Base-by-base conservation (phyloP, 345 rosid species). In the Rubroshorea leprosula region DNA sequence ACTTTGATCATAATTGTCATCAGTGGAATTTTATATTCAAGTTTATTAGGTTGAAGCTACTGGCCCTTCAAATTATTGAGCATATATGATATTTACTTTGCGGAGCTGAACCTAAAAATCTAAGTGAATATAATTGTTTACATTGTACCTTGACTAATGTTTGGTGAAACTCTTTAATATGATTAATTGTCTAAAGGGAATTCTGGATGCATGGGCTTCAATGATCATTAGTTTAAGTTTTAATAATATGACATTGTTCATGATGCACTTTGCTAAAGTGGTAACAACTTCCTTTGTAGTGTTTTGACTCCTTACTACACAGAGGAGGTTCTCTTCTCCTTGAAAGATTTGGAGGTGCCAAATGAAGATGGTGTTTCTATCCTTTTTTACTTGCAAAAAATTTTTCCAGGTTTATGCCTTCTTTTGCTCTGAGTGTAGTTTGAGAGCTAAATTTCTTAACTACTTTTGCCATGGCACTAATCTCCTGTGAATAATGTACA, bases 341-440 rank as follows among this genome's bases (percentile, higher is more conserved):
- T 79, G 80, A 64, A 2, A 12, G 92, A 90, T 57, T 66, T 93
- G 83, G 92, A 90, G 68, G 76, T 51, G 44, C 81, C 68, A 51
- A 93, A 93, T 70, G 99, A 93, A 77, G 99, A 93, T 76, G 99
- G 99, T 48, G 97, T 93, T 62, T 89, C 99, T 1, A 85, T 90
- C 65, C 78, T 83, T n/a, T n/a, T n/a, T n/a, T n/a, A n/a, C n/a
- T n/a, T n/a, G n/a, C n/a, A n/a, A n/a, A n/a, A n/a, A n/a, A 93
- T 93, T 58, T 93, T 79, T 78, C 97, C 99, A 83, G 99, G 99
- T 93, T 44, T 49, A 12, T 61, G 35, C 66, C 25, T 60, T 23
- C 25, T 26, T 3, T 63, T 23, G 0, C 6, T 62, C 47, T 51
- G 5, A 3, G 21, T 52, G 18, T 58, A 19, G 3, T 5, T 1